These are phyloP conservation scores for Xylariaceae sp. DNA, from an alignment of 2,329 filamentous ascomycete species.

Conservation along the genomic window DNA sequence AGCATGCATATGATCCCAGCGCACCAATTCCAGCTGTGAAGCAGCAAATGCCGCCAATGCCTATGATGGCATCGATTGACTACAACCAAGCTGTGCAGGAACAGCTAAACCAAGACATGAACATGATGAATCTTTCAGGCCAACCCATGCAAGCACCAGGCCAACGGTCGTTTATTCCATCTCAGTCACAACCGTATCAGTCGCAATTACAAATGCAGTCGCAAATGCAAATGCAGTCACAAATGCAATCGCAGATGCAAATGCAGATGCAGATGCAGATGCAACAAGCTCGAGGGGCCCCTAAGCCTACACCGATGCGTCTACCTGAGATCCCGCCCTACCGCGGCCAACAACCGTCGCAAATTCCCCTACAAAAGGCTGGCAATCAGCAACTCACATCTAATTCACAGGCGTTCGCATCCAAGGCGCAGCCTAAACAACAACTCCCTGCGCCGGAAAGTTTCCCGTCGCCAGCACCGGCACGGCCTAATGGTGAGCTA, in stretches of 20 bases:
- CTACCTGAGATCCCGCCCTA: slow-evolving; percentile 54
- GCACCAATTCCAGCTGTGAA: slow-evolving; percentile 44
- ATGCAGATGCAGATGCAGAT: slow-evolving; percentile 20
- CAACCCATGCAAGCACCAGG: slow-evolving; percentile 20
- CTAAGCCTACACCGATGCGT: slow-evolving; percentile 38
- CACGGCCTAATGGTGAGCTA: slow-evolving; percentile 61
- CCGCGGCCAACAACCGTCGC: slow-evolving; percentile 35
- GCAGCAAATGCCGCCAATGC: slow-evolving; percentile 41
- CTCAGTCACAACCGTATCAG: slow-evolving; percentile 30
- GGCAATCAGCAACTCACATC: slow-evolving; percentile 29
- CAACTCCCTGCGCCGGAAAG: slow-evolving; percentile 38
- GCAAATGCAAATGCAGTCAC: no score
- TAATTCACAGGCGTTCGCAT: slow-evolving; percentile 48
- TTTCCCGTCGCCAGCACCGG: slow-evolving; percentile 53
- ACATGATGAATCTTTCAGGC: slow-evolving; percentile 47
- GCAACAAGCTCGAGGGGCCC: slow-evolving; percentile 35
- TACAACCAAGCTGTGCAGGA: slow-evolving; percentile 57
- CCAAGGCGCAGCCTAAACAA: slow-evolving; percentile 50
- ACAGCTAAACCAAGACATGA: slow-evolving; percentile 60
- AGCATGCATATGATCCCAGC: slow-evolving; percentile 38
- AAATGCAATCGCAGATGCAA: no score
- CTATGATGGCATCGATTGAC: slow-evolving; percentile 49
- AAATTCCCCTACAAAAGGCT: slow-evolving; percentile 20
- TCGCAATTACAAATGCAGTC: no score
- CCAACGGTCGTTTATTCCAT: slow-evolving; percentile 21